Evolutionary conservation across 108 stramenopile genomes (phyloP).

Genomic region (Parmales sp.): DNA sequence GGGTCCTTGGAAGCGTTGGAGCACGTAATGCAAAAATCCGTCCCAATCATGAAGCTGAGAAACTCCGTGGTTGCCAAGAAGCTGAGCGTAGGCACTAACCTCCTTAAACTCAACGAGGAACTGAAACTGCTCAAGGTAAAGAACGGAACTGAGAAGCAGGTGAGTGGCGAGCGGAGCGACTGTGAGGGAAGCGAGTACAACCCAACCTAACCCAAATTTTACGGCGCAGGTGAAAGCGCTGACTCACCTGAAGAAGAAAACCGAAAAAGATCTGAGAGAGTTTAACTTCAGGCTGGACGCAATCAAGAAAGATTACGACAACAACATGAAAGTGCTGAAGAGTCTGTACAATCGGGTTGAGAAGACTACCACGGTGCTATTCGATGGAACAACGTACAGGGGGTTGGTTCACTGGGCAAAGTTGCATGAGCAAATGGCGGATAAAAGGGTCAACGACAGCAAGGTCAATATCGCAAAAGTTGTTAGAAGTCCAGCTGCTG

Average conservation of each 20-base stretch:
- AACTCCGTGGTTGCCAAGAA: not conserved
- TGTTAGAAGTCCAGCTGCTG: too few relatives aligned
- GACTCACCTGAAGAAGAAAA: not conserved
- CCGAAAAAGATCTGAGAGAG: not conserved
- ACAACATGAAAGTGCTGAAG: not conserved
- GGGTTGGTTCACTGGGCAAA: not conserved
- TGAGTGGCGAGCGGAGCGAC: too few relatives aligned
- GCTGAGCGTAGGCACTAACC: not conserved
- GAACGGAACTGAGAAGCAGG: conserved; percentile 1
- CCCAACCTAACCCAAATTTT: too few relatives aligned
- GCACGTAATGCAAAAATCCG: not conserved
- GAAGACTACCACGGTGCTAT: not conserved
- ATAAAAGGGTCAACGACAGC: too few relatives aligned
- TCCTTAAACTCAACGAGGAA: not conserved
- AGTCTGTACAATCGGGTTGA: not conserved
- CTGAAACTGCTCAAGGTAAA: not conserved
- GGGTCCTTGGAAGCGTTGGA: not conserved
- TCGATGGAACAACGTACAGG: conserved; percentile 1
- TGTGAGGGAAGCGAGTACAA: too few relatives aligned
- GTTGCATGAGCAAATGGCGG: too few relatives aligned
- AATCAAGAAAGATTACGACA: not conserved
- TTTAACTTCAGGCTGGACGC: not conserved
- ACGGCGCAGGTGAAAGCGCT: too few relatives aligned
- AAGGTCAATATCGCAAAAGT: too few relatives aligned
- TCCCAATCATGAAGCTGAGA: not conserved